Evolutionary conservation across 2,329 filamentous ascomycete genomes (phyloP).

Genomic region (Fusarium multiceps): DNA sequence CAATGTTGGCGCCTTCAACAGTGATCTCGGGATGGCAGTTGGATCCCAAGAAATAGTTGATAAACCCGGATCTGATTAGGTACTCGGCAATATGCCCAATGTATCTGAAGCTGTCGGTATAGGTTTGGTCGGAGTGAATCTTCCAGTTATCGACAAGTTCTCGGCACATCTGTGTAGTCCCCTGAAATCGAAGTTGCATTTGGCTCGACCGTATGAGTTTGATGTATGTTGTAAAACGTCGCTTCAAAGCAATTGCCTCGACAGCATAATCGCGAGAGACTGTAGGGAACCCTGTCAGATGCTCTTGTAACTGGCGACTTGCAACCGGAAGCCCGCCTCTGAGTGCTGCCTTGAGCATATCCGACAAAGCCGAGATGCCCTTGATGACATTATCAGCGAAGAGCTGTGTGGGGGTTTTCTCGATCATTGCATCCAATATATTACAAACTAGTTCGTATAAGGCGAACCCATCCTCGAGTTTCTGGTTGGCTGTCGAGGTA

Average conservation of each 20-base stretch:
- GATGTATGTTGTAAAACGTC: conserved; percentile 76
- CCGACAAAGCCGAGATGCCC: conserved; percentile 56
- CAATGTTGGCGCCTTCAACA: conserved; percentile 80
- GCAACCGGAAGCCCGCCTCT: conserved; percentile 52
- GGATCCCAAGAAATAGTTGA: conserved; percentile 88
- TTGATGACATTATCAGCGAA: conserved; percentile 56
- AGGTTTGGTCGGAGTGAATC: conserved; percentile 60
- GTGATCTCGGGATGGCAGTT: conserved; percentile 95
- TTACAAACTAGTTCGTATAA: conserved; percentile 58
- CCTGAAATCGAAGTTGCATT: conserved; percentile 89
- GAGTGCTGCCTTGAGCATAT: conserved; percentile 58
- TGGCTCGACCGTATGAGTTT: conserved; percentile 84
- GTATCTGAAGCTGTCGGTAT: conserved; percentile 57
- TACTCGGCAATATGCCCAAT: conserved; percentile 76
- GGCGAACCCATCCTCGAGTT: conserved; percentile 55
- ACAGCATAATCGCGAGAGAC: conserved; percentile 54
- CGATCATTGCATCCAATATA: conserved; percentile 60
- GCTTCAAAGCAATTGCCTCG: conserved; percentile 69
- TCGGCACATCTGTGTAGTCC: conserved; percentile 77
- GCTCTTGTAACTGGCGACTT: conserved; percentile 41
- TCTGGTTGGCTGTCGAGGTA: conserved; percentile 45
- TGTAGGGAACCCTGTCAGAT: conserved; percentile 49
- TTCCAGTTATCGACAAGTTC: conserved; percentile 77
- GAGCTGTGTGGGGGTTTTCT: conserved; percentile 66
- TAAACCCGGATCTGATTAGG: conserved; percentile 75